phyloP scores from a whole-genome alignment of 1,284 basidiomycete species.

The Cutaneotrichosporon daszewskae region DNA sequence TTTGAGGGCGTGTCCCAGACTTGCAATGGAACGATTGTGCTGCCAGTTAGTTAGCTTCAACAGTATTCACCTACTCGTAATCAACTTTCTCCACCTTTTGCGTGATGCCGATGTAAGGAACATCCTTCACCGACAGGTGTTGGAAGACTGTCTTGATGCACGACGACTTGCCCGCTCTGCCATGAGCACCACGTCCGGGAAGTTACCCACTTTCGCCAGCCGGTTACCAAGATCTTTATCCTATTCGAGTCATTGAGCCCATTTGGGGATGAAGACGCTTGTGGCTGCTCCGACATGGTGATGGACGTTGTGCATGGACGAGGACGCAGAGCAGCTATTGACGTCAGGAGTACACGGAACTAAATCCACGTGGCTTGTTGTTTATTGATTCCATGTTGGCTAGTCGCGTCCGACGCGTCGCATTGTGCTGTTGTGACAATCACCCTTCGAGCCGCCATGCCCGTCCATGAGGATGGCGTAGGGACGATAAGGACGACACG shows the following conservation, averaged over 20 bases:
- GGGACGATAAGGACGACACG: too few species aligned
- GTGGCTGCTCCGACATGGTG: not conserved
- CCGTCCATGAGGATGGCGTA: too few species aligned
- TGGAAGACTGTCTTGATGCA: constrained; percentile 89
- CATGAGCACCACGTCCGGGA: not conserved
- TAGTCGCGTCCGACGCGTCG: too few species aligned
- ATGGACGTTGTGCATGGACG: not conserved
- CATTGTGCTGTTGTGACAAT: too few species aligned
- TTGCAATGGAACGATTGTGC: constrained; percentile 85
- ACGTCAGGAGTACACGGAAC: not conserved
- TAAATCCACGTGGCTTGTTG: too few species aligned
- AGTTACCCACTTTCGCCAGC: constrained; percentile 62
- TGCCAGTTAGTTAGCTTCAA: constrained; percentile 37
- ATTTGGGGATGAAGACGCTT: too few species aligned
- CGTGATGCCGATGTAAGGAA: constrained; percentile 85
- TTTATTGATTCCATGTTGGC: too few species aligned
- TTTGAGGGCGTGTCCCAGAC: constrained; percentile 94
- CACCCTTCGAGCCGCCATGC: too few species aligned
- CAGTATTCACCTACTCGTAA: constrained; percentile 62
- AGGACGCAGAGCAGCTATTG: too few species aligned
- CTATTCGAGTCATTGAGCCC: not conserved
- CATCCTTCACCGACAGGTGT: constrained; percentile 72
- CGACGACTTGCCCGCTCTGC: constrained; percentile 85
- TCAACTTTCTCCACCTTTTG: constrained; percentile 66
- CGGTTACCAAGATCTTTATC: constrained; percentile 66